Percentiles rank a stretch among this genome's conserved stretches.
Conservation (phyloP, 441 rosid species). For the Gossypium lobatum region DNA sequence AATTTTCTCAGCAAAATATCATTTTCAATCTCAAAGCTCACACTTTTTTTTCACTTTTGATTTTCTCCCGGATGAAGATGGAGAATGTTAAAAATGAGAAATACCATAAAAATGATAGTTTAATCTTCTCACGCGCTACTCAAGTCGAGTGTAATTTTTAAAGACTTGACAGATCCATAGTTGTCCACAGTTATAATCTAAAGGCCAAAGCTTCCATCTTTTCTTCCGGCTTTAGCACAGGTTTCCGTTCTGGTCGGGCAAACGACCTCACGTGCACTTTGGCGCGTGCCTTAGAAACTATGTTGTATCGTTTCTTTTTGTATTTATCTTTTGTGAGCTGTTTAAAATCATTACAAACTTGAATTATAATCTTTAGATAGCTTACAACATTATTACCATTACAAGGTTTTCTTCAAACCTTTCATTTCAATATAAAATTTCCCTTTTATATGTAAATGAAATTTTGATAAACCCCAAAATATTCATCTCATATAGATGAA, state of each 20-base stretch:
- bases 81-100: neutral
- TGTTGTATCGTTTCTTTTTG: neutral
- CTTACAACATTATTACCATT: too few relatives aligned
- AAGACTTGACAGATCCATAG: neutral
- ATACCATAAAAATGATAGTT: neutral
- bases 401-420: too few relatives aligned
- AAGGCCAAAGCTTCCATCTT: too few relatives aligned
- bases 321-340: neutral
- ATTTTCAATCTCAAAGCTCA: too few relatives aligned
- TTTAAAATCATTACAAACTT: neutral
- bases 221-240: neutral
- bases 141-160: neutral
- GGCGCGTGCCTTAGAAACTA: neutral
- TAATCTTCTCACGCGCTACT: neutral
- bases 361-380: too few relatives aligned
- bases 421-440: too few relatives aligned
- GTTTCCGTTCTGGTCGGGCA: constrained; percentile 1
- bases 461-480: too few relatives aligned
- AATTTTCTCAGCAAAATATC: neutral
- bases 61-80: constrained; percentile 16
- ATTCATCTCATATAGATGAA: too few relatives aligned
- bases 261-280: constrained; percentile 4
- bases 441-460: too few relatives aligned
- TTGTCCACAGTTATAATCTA: neutral
- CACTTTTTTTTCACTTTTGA: neutral